Percentiles rank a stretch among this genome's conserved stretches.
phyloP scores from a whole-genome alignment of 495 filamentous ascomycete genomes.

The Penicillium parvum region DNA sequence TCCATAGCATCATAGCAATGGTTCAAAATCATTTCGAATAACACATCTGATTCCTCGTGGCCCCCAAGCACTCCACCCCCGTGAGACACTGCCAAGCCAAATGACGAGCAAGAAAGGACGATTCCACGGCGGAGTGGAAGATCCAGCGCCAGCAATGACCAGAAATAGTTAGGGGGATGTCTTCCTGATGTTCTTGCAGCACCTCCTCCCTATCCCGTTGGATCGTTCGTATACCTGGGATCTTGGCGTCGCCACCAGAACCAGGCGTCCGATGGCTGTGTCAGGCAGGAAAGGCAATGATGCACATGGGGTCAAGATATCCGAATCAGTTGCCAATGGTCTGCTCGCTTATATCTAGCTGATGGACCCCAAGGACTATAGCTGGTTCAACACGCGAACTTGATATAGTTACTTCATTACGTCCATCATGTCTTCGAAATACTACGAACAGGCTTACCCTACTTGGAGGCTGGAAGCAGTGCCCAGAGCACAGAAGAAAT shows the following conservation, averaged over 20 bases:
- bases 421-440: background rate
- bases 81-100: no score
- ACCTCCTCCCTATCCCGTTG: no score
- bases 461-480: slow-evolving; percentile 13
- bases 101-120: no score
- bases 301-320: background rate
- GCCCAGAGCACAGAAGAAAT: slow-evolving; percentile 13
- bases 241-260: slow-evolving; percentile 13
- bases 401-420: background rate
- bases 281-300: slow-evolving; percentile 7
- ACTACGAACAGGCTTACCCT: background rate
- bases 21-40: no score
- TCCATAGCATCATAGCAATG: no score
- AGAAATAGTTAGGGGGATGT: no score
- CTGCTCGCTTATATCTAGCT: background rate
- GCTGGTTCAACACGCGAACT: background rate
- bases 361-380: background rate
- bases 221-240: background rate
- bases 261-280: slow-evolving; percentile 10
- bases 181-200: slow-evolving; percentile 1
- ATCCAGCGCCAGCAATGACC: no score
- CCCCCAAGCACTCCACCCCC: no score
- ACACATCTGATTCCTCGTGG: no score
- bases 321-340: background rate
- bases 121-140: no score